phyloP scores from a whole-genome alignment of 2,329 filamentous ascomycete species.

The Orbilia blumenaviensis region DNA sequence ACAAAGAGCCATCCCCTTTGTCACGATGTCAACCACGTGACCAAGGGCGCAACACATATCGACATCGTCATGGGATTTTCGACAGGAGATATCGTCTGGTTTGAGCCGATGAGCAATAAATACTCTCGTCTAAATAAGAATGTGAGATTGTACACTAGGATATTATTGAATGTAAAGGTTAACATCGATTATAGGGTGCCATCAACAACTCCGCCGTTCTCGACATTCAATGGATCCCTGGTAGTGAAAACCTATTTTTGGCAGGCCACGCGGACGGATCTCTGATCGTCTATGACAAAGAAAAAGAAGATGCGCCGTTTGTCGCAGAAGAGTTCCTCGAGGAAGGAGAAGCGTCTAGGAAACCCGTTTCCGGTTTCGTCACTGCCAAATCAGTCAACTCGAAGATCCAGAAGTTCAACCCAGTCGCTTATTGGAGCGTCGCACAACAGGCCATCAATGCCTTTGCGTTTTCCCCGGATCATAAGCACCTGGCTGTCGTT shows the following conservation, averaged over 20 bases:
- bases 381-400: constrained; percentile 87
- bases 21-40: constrained; percentile 87
- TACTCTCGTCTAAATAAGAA: constrained; percentile 98
- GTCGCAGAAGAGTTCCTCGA: constrained; percentile 69
- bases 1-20: constrained; percentile 95
- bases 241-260: constrained; percentile 90
- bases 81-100: constrained; percentile 97
- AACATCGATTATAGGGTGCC: constrained; percentile 69
- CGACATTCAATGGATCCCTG: constrained; percentile 90
- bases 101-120: constrained; percentile 94
- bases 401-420: constrained; percentile 91
- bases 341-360: constrained; percentile 51
- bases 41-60: constrained; percentile 80
- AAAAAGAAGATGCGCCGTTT: constrained; percentile 88
- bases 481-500: constrained; percentile 84
- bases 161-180: not conserved
- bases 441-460: constrained; percentile 90
- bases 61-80: constrained; percentile 96
- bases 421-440: constrained; percentile 89
- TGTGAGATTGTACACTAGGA: constrained; percentile 62
- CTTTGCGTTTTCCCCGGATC: constrained; percentile 91
- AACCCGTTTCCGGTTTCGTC: constrained; percentile 55
- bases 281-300: constrained; percentile 94
- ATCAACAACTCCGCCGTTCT: constrained; percentile 88
- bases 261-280: constrained; percentile 92